These are phyloP conservation scores for Arachis monticola DNA, from an alignment of 331 rosid species.

Conservation along the genomic window DNA sequence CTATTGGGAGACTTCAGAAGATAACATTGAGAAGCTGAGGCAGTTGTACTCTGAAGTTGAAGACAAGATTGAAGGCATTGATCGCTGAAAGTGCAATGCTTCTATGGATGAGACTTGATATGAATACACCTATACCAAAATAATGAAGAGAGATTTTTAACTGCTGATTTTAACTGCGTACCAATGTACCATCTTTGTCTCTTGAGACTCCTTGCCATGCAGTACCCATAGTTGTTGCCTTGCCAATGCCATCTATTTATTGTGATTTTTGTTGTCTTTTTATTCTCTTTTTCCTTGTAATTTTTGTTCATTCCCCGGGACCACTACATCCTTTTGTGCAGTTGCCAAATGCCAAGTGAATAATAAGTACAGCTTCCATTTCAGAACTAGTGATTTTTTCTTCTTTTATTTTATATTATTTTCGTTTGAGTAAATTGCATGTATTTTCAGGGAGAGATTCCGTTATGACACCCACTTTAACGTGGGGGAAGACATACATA, in stretches of 20 bases:
- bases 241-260: constrained; percentile 17
- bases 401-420: too few relatives aligned
- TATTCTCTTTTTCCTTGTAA: constrained; percentile 36
- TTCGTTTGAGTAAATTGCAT: too few relatives aligned
- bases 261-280: constrained; percentile 30
- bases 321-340: constrained; percentile 43
- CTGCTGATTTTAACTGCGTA: constrained; percentile 43
- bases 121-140: constrained; percentile 6
- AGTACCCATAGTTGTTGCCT: not conserved
- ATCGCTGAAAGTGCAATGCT: constrained; percentile 54
- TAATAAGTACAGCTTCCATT: constrained; percentile 22
- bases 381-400: not conserved
- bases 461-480: too few relatives aligned
- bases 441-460: too few relatives aligned
- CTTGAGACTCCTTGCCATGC: constrained; percentile 16
- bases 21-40: constrained; percentile 71
- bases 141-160: constrained; percentile 33
- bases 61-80: constrained; percentile 88
- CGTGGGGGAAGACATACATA: not conserved
- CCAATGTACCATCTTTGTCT: not conserved
- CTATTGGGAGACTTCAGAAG: constrained; percentile 81
- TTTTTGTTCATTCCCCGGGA: constrained; percentile 46
- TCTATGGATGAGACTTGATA: constrained; percentile 9
- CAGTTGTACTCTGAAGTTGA: constrained; percentile 85
- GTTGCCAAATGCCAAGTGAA: constrained; percentile 24